Percentiles rank a stretch among this genome's conserved stretches.
These are phyloP conservation scores for Phialophora macrospora DNA, from an alignment of 2,329 filamentous ascomycete genomes.

Conservation along the genomic window DNA sequence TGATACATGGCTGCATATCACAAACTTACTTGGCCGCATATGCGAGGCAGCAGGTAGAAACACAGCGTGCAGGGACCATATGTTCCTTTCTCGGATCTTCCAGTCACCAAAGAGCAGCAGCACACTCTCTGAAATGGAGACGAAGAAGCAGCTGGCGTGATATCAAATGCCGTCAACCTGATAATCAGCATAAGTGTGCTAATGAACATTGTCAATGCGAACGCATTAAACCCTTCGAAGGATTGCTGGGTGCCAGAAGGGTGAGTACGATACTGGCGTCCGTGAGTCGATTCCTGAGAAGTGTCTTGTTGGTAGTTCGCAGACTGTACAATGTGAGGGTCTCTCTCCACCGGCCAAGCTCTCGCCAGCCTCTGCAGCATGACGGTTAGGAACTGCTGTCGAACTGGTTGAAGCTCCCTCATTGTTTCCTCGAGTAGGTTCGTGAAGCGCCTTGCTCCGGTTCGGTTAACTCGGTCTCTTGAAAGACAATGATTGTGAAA, in stretches of 20 bases:
- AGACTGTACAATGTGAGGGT: too few relatives aligned
- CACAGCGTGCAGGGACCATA: not conserved
- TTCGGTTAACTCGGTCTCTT: slow-evolving; percentile 1
- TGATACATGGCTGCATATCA: not conserved
- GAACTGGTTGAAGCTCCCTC: not conserved
- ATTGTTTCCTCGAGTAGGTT: not conserved
- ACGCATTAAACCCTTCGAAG: not conserved
- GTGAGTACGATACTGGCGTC: not conserved
- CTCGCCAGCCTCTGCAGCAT: not conserved
- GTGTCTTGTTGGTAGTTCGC: not conserved
- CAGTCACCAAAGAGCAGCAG: not conserved
- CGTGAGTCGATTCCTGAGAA: not conserved
- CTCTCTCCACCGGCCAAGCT: not conserved
- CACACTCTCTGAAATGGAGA: not conserved
- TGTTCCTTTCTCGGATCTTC: not conserved
- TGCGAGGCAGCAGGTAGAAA: not conserved
- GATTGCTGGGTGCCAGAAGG: not conserved
- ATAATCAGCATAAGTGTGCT: not conserved
- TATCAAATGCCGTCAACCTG: not conserved
- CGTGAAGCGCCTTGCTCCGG: not conserved
- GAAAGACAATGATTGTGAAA: not conserved
- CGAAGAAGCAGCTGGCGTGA: not conserved
- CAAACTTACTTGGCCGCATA: not conserved
- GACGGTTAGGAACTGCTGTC: not conserved
- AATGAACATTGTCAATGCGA: too few relatives aligned